Percentiles rank a stretch among this genome's conserved stretches.
Conservation (phyloP, 306 rosid species). For the Betula pendula region DNA sequence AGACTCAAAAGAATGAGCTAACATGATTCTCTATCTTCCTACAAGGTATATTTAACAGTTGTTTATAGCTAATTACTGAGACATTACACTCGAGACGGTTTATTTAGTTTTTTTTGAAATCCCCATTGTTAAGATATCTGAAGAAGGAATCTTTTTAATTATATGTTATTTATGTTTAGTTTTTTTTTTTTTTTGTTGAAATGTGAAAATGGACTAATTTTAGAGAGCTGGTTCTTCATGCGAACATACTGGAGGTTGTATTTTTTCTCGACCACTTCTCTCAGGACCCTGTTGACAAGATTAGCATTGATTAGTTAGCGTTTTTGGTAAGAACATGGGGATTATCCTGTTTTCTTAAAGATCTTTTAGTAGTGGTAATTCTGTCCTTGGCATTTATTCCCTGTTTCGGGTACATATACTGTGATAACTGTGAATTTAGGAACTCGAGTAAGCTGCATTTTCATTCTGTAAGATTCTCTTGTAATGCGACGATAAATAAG, state of each 20-base stretch:
- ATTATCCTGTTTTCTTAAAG: neutral
- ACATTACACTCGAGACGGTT: neutral
- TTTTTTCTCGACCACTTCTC: neutral
- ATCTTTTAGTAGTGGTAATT: neutral
- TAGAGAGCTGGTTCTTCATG: neutral
- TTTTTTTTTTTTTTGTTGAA: too few relatives aligned
- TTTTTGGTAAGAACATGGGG: neutral
- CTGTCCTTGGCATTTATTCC: neutral
- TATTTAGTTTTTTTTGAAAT: neutral
- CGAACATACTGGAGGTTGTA: neutral
- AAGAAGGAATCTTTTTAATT: neutral
- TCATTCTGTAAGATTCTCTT: neutral
- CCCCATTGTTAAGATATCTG: neutral
- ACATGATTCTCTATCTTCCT: neutral
- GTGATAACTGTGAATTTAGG: neutral
- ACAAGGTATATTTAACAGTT: neutral
- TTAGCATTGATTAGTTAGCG: neutral
- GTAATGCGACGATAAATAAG: neutral
- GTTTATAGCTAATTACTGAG: neutral
- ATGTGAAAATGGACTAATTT: neutral
- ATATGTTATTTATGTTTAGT: too few relatives aligned
- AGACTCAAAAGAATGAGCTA: neutral
- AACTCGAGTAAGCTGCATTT: neutral
- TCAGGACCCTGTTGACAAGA: neutral
- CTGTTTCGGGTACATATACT: neutral